These are phyloP conservation scores for Lycium barbarum DNA, from an alignment of 257 asterid genomes.

Conservation along the genomic window DNA sequence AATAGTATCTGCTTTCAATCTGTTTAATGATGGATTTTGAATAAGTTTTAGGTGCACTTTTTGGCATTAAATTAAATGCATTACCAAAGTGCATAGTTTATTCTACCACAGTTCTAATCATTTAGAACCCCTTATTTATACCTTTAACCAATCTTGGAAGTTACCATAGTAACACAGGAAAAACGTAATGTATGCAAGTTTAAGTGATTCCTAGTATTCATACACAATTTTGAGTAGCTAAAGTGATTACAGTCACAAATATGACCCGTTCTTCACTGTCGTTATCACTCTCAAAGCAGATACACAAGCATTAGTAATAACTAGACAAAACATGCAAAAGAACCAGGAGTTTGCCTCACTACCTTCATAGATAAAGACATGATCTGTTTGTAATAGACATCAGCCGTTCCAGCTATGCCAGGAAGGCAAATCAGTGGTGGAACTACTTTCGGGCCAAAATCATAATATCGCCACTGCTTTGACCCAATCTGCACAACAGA, in stretches of 20 bases:
- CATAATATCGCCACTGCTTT: conserved; percentile 98
- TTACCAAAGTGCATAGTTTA: background rate
- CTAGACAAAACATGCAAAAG: conserved; percentile 1
- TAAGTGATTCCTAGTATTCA: no score
- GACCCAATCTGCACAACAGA: conserved; percentile 69
- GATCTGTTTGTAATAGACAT: conserved; percentile 94
- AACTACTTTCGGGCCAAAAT: conserved; percentile 93
- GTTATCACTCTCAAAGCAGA: conserved; percentile 2
- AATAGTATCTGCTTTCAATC: background rate
- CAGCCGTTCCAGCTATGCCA: conserved; percentile 94
- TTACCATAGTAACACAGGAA: no score
- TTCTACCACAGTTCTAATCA: background rate
- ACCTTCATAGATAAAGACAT: conserved; percentile 98
- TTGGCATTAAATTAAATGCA: background rate
- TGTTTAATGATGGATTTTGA: background rate
- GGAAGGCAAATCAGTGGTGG: conserved; percentile 98
- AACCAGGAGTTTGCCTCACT: conserved; percentile 26
- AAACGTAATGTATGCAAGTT: no score
- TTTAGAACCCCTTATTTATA: no score
- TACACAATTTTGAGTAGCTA: background rate
- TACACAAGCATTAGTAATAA: background rate
- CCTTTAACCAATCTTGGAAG: no score
- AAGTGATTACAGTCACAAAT: background rate
- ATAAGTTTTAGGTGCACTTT: background rate
- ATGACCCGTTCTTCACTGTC: background rate